phyloP scores from a whole-genome alignment of 768 basidiomycete genomes.

The Fistulinella prunicolor region DNA sequence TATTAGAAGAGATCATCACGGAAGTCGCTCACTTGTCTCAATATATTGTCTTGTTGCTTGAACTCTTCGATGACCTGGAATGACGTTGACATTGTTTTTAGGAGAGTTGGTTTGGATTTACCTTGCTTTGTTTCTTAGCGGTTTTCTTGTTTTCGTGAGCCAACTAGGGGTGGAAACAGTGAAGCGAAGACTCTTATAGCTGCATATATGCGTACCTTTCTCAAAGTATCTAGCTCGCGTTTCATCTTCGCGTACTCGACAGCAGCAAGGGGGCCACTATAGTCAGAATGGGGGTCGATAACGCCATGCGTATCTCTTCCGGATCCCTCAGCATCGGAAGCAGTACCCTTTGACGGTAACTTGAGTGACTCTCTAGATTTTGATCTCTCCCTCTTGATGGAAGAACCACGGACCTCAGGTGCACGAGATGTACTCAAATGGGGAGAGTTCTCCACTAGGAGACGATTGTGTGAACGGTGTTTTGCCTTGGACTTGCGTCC shows the following conservation, averaged over 20 bases:
- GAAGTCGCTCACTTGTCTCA: constrained; percentile 35
- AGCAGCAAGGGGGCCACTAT: constrained; percentile 37
- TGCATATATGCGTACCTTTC: constrained; percentile 35
- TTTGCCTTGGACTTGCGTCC: constrained; percentile 33
- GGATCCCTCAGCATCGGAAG: constrained; percentile 30
- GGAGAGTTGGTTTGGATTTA: constrained; percentile 17
- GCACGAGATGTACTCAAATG: constrained; percentile 10
- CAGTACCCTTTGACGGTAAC: constrained; percentile 18
- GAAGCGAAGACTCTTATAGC: not conserved
- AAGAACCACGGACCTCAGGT: not conserved
- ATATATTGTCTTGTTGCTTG: constrained; percentile 39
- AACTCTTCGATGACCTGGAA: constrained; percentile 53
- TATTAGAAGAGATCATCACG: not conserved
- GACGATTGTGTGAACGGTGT: constrained; percentile 24
- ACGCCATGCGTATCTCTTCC: constrained; percentile 20
- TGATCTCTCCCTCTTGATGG: constrained; percentile 33
- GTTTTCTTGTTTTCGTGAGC: constrained; percentile 47
- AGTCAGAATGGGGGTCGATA: constrained; percentile 17
- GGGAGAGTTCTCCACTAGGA: constrained; percentile 17
- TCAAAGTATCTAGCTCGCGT: constrained; percentile 55
- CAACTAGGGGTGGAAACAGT: constrained; percentile 25
- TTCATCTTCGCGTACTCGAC: constrained; percentile 54
- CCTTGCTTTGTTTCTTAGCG: constrained; percentile 57
- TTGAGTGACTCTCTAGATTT: constrained; percentile 34
- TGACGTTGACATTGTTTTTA: constrained; percentile 1